Evolutionary conservation across 2,329 filamentous ascomycete genomes (phyloP).

Genomic region (Mollisiaceae sp.): DNA sequence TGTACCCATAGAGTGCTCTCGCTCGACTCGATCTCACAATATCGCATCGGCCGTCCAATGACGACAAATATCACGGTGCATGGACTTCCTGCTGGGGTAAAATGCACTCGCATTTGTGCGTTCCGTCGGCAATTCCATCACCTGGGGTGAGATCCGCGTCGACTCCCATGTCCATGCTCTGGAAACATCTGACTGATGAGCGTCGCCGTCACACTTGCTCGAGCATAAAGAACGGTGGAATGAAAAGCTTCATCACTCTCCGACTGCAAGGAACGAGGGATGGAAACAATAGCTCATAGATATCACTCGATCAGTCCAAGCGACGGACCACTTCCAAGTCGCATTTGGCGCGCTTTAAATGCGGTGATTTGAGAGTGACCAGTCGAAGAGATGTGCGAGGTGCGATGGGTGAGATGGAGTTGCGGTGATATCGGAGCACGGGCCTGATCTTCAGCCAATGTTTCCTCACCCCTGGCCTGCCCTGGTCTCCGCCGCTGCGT

Average conservation of each 20-base stretch:
- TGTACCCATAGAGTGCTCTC: neutral
- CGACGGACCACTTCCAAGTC: conserved; percentile 10
- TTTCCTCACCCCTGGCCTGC: neutral
- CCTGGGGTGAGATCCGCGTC: neutral
- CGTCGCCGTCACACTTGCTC: conserved; percentile 5
- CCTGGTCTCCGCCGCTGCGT: neutral
- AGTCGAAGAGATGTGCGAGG: conserved; percentile 11
- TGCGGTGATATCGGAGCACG: conserved; percentile 20
- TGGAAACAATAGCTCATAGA: conserved; percentile 6
- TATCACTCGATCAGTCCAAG: neutral
- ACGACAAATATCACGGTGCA: conserved; percentile 6
- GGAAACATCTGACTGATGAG: conserved; percentile 13
- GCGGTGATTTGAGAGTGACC: conserved; percentile 2
- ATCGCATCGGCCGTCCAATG: conserved; percentile 1
- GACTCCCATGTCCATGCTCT: neutral
- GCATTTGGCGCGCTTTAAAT: conserved; percentile 9
- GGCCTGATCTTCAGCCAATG: conserved; percentile 29
- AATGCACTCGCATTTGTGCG: neutral
- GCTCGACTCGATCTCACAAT: neutral
- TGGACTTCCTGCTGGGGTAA: neutral
- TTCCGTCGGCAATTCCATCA: conserved; percentile 1
- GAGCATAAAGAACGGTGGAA: neutral
- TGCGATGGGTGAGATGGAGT: neutral
- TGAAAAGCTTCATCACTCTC: neutral
- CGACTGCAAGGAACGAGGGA: conserved; percentile 2